Base-by-base conservation (phyloP, 106 monocot genomes). In the Acanthochlamys bracteata region DNA sequence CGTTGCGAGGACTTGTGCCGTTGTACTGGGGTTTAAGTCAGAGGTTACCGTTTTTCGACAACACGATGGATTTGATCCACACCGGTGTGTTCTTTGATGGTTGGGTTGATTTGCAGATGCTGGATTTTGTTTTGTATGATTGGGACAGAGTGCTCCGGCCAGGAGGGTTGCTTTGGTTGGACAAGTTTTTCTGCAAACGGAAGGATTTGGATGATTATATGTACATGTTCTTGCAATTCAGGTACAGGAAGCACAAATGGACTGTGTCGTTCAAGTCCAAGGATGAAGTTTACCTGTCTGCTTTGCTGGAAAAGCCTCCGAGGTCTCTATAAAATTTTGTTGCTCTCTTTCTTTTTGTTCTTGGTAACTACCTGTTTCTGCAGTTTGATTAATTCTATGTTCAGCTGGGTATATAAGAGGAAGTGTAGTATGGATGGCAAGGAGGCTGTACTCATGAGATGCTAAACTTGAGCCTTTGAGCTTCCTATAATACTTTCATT, bases 61-160 rank as follows among this genome's bases (percentile, higher is more conserved):
- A 89, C 82, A 86, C 86, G 4, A 60, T 94, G 89, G 93, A 94
- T 67, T 20, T 94, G 77, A 86, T 94, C 46, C 93, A 94, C 55
- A 86, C 83, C 0, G 63, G 61, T 9, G 79, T 59, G 52, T 69
- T 79, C 66, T 60, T 79, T 45, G 69, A 79, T 55, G 79, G 79
- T 1, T 79, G 79, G 79, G 74, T 79, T 1, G 74, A 74, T 26
- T 55, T 79, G 65, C 73, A 74, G 70, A 59, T 69, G 9, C 26
- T 79, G 74, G 79, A 79, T 25, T 74, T 74, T 60, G 53, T 79
- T n/a, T 60, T 74, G 24, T 79, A 59, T 20, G 79, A 79, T 20
- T 79, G 74, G 74, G 79, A 79, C 45, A 43, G 79, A 21, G 74
- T 79, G 45, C 60, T 79, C 39, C 59, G 79, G 23, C 79, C 79